These are phyloP conservation scores for Platanus orientalis DNA, from an alignment of 164 flowering plant genomes.

Conservation along the genomic window DNA sequence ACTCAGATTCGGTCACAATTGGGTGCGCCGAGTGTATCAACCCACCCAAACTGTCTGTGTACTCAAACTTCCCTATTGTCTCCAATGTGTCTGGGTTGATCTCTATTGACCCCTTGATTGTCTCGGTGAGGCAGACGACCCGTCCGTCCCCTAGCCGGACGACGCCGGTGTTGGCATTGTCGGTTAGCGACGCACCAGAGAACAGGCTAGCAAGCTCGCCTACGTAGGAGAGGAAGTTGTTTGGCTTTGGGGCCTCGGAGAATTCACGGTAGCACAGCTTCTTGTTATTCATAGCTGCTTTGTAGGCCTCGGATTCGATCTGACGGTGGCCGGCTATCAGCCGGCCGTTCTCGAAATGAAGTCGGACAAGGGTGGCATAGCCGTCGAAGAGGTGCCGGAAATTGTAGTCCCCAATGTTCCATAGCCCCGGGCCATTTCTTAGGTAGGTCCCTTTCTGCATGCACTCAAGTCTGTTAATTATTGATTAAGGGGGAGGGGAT, in stretches of 20 bases:
- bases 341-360: conserved; percentile 48
- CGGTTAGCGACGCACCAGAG: conserved; percentile 69
- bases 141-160: conserved; percentile 63
- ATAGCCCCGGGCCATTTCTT: conserved; percentile 70
- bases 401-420: conserved; percentile 61
- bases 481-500: too few relatives aligned
- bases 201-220: conserved; percentile 55
- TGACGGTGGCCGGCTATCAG: conserved; percentile 56
- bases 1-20: conserved; percentile 53
- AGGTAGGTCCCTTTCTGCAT: conserved; percentile 72
- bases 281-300: conserved; percentile 47
- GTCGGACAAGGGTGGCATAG: conserved; percentile 60
- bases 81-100: conserved; percentile 59
- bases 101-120: conserved; percentile 60
- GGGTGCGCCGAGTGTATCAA: conserved; percentile 75
- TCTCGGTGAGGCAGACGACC: conserved; percentile 67
- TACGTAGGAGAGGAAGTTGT: conserved; percentile 42
- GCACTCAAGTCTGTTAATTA: neutral
- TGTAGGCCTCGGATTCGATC: conserved; percentile 62
- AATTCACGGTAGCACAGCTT: conserved; percentile 65
- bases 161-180: conserved; percentile 75
- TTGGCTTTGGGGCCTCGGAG: conserved; percentile 55
- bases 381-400: conserved; percentile 83
- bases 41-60: conserved; percentile 45
- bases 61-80: conserved; percentile 56